These are phyloP conservation scores for Trichophyton simii DNA, from an alignment of 2,329 filamentous ascomycete species.

Conservation along the genomic window DNA sequence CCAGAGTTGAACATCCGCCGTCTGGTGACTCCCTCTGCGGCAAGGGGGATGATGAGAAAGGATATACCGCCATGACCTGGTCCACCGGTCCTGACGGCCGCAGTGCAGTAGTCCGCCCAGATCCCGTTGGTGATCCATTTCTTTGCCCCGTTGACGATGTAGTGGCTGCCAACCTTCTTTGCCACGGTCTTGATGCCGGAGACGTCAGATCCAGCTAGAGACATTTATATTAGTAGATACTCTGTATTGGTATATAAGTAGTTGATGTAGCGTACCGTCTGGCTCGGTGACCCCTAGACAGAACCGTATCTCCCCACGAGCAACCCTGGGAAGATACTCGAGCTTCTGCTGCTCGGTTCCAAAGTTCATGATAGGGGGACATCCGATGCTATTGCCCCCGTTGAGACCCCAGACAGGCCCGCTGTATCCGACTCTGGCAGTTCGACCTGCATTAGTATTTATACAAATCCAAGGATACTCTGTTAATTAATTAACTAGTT, in stretches of 20 bases:
- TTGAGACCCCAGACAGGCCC: conserved; percentile 47
- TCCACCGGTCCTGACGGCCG: conserved; percentile 48
- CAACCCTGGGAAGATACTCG: conserved; percentile 48
- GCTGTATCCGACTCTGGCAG: conserved; percentile 41
- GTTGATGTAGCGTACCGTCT: conserved; percentile 34
- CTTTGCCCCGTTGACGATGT: conserved; percentile 54
- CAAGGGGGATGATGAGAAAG: conserved; percentile 45
- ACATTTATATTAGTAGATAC: too few species aligned
- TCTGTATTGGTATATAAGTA: not conserved
- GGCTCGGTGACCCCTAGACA: conserved; percentile 56
- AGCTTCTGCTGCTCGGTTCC: conserved; percentile 48
- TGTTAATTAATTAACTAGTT: too few species aligned
- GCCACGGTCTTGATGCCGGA: conserved; percentile 52
- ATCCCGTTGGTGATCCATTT: conserved; percentile 56
- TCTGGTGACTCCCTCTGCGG: conserved; percentile 38
- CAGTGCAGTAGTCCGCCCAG: conserved; percentile 50
- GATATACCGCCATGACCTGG: conserved; percentile 44
- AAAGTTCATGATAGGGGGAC: conserved; percentile 51
- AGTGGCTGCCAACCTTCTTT: conserved; percentile 37
- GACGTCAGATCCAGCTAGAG: conserved; percentile 48
- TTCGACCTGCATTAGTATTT: not conserved
- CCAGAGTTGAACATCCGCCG: conserved; percentile 51
- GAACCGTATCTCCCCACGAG: conserved; percentile 47
- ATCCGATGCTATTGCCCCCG: conserved; percentile 50
- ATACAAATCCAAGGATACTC: too few species aligned